Evolutionary conservation across 306 rosid genomes (phyloP), one percentile per base, ranked within the genome.

Genomic region (Ammopiptanthus mongolicus): DNA sequence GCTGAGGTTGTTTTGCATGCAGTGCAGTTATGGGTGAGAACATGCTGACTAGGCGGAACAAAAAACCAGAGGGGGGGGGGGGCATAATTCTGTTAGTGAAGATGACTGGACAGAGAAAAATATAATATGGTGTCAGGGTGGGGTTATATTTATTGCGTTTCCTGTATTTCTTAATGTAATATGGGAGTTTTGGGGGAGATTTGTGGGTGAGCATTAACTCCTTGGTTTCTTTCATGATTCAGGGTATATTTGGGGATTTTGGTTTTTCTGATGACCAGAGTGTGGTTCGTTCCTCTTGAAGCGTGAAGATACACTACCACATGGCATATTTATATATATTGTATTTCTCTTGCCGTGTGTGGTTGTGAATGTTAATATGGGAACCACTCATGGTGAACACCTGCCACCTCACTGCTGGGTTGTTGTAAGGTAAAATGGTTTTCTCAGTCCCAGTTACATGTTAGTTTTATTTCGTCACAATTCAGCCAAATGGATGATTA

Each of bases 231-330:
- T 72, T 50, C 25, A 66, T 76, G 42, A 63, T 78, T 81, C 91
- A 92, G 98, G 96, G 88, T 47, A 85, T 90, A 41, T 89, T 88
- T 21, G 84, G 89, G 66, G 82, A 92, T 83, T 90, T 90, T 23
- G 99, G 97, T 44, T 95, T 95, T 70, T 68, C 78, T 21, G 82
- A 66, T 44, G 82, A 83, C 64, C 75, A 75, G 28, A 84, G 71
- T 69, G 81, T 58, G 83, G 76, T 21, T 44, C 68, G 78, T 71
- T 71, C 93, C 73, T 61, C 86, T 81, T 81, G 87, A 77, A 74
- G 68, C 76, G 68, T 76, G 76, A 69, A 55, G 59, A 19, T 17
- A 15, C 77, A 59, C 62, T 65, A n/a, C 21, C 67, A 84, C 6
- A 33, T 50, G 51, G 74, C 67, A 51, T 51, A n/a, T 76, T 8